Evolutionary conservation across 2,329 filamentous ascomycete genomes (phyloP).

Genomic region (Raffaelea ambrosiae): DNA sequence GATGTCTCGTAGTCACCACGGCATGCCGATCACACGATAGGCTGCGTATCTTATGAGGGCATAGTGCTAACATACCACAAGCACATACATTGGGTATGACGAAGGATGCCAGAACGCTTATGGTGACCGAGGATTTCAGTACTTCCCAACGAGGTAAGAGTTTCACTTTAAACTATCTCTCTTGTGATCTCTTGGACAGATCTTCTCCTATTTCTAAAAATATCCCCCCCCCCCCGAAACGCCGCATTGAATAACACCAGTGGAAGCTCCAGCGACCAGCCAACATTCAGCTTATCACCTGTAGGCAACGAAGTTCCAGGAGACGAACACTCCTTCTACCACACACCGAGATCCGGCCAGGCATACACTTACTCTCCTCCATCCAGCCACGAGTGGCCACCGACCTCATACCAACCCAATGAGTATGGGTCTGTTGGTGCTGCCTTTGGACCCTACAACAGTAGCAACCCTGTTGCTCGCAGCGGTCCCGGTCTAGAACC

Average conservation of each 20-base stretch:
- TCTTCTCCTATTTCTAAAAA: no score
- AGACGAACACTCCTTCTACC: slow-evolving; percentile 30
- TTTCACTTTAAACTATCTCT: neutral
- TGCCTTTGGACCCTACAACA: slow-evolving; percentile 15
- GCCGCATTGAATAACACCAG: slow-evolving; percentile 2
- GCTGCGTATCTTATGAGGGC: neutral
- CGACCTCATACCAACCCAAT: slow-evolving; percentile 14
- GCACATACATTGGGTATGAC: slow-evolving; percentile 22
- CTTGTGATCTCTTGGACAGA: neutral
- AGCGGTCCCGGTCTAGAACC: neutral
- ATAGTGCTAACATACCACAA: slow-evolving; percentile 14
- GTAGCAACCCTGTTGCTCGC: slow-evolving; percentile 11
- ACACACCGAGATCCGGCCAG: slow-evolving; percentile 11
- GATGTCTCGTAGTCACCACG: neutral
- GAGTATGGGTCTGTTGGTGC: slow-evolving; percentile 11
- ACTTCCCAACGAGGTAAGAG: slow-evolving; percentile 23
- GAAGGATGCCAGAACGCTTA: slow-evolving; percentile 25
- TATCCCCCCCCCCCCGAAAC: neutral
- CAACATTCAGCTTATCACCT: slow-evolving; percentile 8
- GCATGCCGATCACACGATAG: no score
- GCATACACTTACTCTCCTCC: slow-evolving; percentile 11
- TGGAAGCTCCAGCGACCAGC: slow-evolving; percentile 29
- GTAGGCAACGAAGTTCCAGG: slow-evolving; percentile 27
- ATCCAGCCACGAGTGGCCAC: slow-evolving; percentile 12
- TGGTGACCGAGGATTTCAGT: slow-evolving; percentile 17